Evolutionary conservation across 495 filamentous ascomycete species (phyloP), one percentile per base, ranked within the genome.

Genomic region (Hypoxylon crocopeplum): DNA sequence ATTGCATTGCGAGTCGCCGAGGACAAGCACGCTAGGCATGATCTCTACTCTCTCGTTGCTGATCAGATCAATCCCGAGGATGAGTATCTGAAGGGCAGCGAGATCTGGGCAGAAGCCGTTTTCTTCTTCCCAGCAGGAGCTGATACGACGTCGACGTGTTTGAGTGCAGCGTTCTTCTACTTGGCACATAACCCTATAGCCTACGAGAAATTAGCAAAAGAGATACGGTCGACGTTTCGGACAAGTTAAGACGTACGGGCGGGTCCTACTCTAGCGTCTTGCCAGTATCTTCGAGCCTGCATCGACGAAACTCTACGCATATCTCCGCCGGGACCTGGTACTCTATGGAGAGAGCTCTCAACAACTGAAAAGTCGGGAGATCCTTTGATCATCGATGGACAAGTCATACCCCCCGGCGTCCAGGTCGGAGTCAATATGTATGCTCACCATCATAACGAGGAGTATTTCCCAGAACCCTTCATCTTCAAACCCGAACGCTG

Each of bases 261-360:
- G 10, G 64, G 60, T 1, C 72, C 65, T 5, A 81, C 79, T 33
- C 73, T 87, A 0, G 69, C 76, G 13, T 77, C 80, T 1, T 68
- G 81, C 20, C 75, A 76, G 64, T 78, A 81, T 49, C 67, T 72
- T 5, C 73, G 71, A 15, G 75, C 74, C 5, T 73, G 79, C 64
- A 80, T 88, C 50, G 83, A 87, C 52, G 86, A 89, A 56, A 59
- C 80, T 3, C 68, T 88, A 66, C 78, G 86, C 20, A 68, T 88
- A 47, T 75, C 77, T 2, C 84, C 85, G 12, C 70, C 84, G 1
- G 77, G 83, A 0, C 58, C 69, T 5, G 75, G 71, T 13, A 64
- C 72, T 1, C 62, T 86, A 1, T 79, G 80, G 15, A 37, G 51
- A 16, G 5, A 39, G 1, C 22, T 55, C 30, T 40, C 51, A 11